Evolutionary conservation across 192 early-diverging fungal species (phyloP).

Genomic region (Gorgonomyces haynaldii): DNA sequence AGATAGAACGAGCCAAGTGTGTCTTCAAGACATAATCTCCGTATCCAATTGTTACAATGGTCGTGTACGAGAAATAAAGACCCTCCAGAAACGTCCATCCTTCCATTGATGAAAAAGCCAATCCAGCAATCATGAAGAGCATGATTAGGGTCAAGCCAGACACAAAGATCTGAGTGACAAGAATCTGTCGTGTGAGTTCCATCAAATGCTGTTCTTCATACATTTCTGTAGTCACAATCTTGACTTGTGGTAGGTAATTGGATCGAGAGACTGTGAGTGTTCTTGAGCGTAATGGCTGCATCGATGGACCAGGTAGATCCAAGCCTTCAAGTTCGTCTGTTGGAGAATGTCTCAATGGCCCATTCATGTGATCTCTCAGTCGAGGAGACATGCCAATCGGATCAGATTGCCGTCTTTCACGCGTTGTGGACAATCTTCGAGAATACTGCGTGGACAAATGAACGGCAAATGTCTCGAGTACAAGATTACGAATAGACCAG

Average conservation of each 20-base stretch:
- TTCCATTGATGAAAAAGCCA: slow-evolving; percentile 28
- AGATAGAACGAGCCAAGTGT: slow-evolving; percentile 22
- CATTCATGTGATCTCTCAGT: too few species aligned
- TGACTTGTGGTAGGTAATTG: slow-evolving; percentile 18
- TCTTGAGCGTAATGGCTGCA: background rate
- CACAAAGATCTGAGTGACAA: slow-evolving; percentile 19
- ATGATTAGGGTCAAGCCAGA: slow-evolving; percentile 15
- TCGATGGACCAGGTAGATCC: background rate
- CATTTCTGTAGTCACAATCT: slow-evolving; percentile 17
- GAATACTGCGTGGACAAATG: slow-evolving; percentile 27
- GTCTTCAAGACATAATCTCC: slow-evolving; percentile 28
- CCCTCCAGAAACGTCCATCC: slow-evolving; percentile 32
- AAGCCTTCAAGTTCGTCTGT: background rate
- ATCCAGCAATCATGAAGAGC: slow-evolving; percentile 28
- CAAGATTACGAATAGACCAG: slow-evolving; percentile 32
- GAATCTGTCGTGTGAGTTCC: slow-evolving; percentile 20
- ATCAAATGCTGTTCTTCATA: slow-evolving; percentile 18
- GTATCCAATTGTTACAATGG: slow-evolving; percentile 31
- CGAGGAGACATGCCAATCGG: too few species aligned
- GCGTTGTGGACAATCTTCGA: slow-evolving; percentile 1
- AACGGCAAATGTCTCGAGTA: slow-evolving; percentile 31
- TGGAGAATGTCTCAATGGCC: background rate
- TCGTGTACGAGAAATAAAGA: slow-evolving; percentile 32
- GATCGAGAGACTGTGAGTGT: slow-evolving; percentile 15
- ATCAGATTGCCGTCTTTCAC: too few species aligned